phyloP scores from a whole-genome alignment of 2,329 filamentous ascomycete species.

The Fusarium sp. region DNA sequence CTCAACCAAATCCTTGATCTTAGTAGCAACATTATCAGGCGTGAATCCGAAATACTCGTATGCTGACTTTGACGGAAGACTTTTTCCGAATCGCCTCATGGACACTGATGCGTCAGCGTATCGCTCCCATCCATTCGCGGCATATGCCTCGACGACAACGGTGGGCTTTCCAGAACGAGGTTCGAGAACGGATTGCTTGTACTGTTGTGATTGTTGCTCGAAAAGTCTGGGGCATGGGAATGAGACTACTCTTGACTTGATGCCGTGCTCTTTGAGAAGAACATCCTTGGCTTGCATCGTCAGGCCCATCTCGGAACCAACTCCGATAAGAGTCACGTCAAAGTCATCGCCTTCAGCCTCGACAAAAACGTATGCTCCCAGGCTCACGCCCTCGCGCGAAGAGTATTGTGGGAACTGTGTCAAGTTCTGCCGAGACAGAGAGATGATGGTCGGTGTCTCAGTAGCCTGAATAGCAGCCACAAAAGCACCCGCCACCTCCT shows the following conservation, averaged over 20 bases:
- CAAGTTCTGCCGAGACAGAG: conserved; percentile 59
- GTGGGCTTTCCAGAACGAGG: conserved; percentile 57
- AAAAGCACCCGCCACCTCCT: conserved; percentile 69
- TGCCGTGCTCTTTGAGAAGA: conserved; percentile 54
- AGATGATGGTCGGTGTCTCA: conserved; percentile 61
- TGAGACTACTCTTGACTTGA: conserved; percentile 56
- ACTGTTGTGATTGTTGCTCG: conserved; percentile 56
- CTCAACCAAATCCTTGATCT: conserved; percentile 50
- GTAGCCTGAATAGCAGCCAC: conserved; percentile 58
- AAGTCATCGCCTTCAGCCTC: conserved; percentile 53
- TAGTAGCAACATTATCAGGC: conserved; percentile 53
- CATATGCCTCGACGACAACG: conserved; percentile 72
- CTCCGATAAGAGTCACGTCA: conserved; percentile 58
- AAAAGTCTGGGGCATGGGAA: conserved; percentile 61
- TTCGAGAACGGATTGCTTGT: conserved; percentile 59
- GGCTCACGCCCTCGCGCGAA: conserved; percentile 54
- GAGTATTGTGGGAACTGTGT: conserved; percentile 55
- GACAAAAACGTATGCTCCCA: conserved; percentile 61
- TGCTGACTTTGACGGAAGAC: conserved; percentile 64
- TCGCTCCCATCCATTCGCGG: conserved; percentile 69
- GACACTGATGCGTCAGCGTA: conserved; percentile 68
- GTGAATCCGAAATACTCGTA: conserved; percentile 70
- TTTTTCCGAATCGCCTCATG: conserved; percentile 68
- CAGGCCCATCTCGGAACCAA: conserved; percentile 53
- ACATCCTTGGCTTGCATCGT: conserved; percentile 48